Conservation (phyloP, 1,284 basidiomycete genomes). For the Moesziomyces antarcticus region DNA sequence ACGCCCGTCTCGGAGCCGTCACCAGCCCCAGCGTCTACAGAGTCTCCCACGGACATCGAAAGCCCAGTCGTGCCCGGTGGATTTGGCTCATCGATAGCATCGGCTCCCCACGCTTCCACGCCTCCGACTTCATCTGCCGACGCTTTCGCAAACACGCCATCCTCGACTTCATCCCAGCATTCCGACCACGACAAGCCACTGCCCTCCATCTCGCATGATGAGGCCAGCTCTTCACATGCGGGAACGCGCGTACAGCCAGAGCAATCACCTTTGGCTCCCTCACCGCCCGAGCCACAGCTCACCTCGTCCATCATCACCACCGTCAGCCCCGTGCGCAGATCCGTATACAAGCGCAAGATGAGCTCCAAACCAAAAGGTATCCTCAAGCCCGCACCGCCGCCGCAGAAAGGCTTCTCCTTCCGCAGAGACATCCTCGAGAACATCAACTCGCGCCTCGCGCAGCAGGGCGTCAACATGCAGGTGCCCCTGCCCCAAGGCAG, state of each 20-base stretch:
- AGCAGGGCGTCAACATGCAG: conserved; percentile 64
- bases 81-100: conserved; percentile 2
- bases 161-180: not conserved
- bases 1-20: not conserved
- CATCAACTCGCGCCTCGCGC: conserved; percentile 63
- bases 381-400: conserved; percentile 58
- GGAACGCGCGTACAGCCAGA: not conserved
- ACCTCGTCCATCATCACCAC: conserved; percentile 28
- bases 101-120: not conserved
- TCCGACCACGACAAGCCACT: conserved; percentile 18
- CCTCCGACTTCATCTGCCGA: not conserved
- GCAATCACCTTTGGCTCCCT: not conserved
- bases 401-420: conserved; percentile 60
- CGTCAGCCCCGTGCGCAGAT: conserved; percentile 40
- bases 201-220: conserved; percentile 5
- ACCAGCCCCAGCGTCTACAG: not conserved
- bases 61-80: conserved; percentile 14
- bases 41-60: not conserved
- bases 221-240: not conserved
- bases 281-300: conserved; percentile 13
- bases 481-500: conserved; percentile 56
- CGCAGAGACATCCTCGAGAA: conserved; percentile 61
- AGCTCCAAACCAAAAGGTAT: conserved; percentile 51
- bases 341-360: conserved; percentile 47
- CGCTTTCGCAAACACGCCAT: not conserved